Base-by-base conservation (phyloP, 2,329 filamentous ascomycete genomes). In the Pestalotiopsis sp. region DNA sequence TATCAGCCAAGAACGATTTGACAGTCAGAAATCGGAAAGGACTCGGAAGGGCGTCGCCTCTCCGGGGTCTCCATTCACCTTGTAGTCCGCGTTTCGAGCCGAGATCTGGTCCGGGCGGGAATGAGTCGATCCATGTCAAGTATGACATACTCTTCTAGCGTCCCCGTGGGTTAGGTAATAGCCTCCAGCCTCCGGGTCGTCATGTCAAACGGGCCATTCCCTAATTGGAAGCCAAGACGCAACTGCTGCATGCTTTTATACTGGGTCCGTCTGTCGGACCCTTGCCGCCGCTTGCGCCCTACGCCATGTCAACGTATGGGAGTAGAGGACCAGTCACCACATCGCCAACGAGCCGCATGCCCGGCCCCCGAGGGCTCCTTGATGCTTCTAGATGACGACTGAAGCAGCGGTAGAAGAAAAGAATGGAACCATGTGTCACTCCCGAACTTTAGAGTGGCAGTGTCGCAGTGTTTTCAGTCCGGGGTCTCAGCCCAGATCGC, bases 191-290 rank as follows among this genome's bases (percentile, higher is more conserved):
- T 27, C n/a, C 13, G 38, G 36, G 59, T 36, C 27, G 14, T 49
- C 39, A 17, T 14, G 36, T 36, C 23, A n/a, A 60, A 61, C 20
- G 7, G 31, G 58, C 68, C 41, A 62, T 59, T 6, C 68, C 66
- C 41, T 31, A 70, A 56, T 56, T 57, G 70, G 68, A 67, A 71
- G 70, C 70, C 70, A 72, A 72, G 70, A 72, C 63, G 25, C 69
- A 72, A 66, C n/a, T 62, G 14, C 64, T 69, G 68, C 68, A 70
- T 70, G 38, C 60, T 36, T 41, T 23, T 12, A 38, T 45, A 52
- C 45, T 52, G 45, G 61, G 61, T 38, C 23, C 61, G 13, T n/a
- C 59, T 6, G 31, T 36, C 31, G 31, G 31, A 36, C 31, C 59
- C 59, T 27, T 31, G 20, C 31, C 57, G 56, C 12, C 27, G 11